These are phyloP conservation scores for Pueraria montana DNA, from an alignment of 306 rosid species.

Conservation along the genomic window DNA sequence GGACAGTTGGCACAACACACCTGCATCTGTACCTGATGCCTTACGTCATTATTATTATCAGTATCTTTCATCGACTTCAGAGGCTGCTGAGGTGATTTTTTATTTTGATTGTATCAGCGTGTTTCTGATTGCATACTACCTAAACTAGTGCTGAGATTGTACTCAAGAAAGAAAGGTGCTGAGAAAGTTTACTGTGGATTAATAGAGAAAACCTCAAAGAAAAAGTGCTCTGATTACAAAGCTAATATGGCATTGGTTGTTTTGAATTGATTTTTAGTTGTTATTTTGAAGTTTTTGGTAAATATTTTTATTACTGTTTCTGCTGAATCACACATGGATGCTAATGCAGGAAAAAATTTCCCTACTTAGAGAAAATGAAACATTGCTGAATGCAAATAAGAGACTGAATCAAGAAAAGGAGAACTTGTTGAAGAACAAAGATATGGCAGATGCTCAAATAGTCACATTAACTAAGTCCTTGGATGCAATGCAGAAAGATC, in stretches of 20 bases:
- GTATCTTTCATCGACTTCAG: slow-evolving; percentile 92
- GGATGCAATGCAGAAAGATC: slow-evolving; percentile 84
- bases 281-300: slow-evolving; percentile 10
- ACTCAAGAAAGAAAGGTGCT: neutral
- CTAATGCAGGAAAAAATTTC: slow-evolving; percentile 84
- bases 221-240: neutral
- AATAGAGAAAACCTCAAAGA: slow-evolving; percentile 2
- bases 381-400: slow-evolving; percentile 68
- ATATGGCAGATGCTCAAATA: slow-evolving; percentile 73
- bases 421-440: slow-evolving; percentile 71
- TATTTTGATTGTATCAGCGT: slow-evolving; percentile 43
- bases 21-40: slow-evolving; percentile 96
- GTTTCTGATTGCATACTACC: slow-evolving; percentile 33
- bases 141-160: slow-evolving; percentile 17
- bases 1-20: slow-evolving; percentile 84
- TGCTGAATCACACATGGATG: slow-evolving; percentile 44
- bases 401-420: slow-evolving; percentile 72
- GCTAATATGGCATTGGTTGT: slow-evolving; percentile 16
- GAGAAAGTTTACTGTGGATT: neutral
- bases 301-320: slow-evolving; percentile 25
- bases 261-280: slow-evolving; percentile 11
- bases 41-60: slow-evolving; percentile 95
- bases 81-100: slow-evolving; percentile 90
- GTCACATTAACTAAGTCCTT: slow-evolving; percentile 76
- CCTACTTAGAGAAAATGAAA: slow-evolving; percentile 71